Conservation (phyloP, 2,329 filamentous ascomycete genomes). For the Microdochium nivale region DNA sequence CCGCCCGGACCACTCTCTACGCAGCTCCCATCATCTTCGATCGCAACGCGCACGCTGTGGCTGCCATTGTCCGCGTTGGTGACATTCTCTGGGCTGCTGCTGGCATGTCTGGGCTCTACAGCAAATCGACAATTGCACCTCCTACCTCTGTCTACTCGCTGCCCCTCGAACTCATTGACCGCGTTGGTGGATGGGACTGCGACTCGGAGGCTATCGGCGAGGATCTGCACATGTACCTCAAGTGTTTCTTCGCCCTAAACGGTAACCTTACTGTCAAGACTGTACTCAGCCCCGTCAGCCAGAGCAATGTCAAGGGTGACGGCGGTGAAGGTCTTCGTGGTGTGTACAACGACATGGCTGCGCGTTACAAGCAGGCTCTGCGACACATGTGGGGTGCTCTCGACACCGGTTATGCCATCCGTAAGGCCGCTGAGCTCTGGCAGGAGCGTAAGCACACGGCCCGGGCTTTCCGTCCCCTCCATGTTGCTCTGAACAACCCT, state of each 20-base stretch:
- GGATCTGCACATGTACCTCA: constrained; percentile 70
- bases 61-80: constrained; percentile 60
- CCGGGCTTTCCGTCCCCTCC: constrained; percentile 46
- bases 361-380: constrained; percentile 63
- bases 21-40: constrained; percentile 66
- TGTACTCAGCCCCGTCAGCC: constrained; percentile 61
- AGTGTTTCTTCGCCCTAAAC: constrained; percentile 68
- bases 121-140: constrained; percentile 54
- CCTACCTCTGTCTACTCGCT: constrained; percentile 69
- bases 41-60: constrained; percentile 61
- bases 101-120: constrained; percentile 61
- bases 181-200: constrained; percentile 65
- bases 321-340: constrained; percentile 45
- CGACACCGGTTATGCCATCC: constrained; percentile 58
- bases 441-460: constrained; percentile 47
- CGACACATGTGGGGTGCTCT: constrained; percentile 71
- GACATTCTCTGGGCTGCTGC: constrained; percentile 66
- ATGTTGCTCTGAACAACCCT: constrained; percentile 35
- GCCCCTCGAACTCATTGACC: constrained; percentile 56
- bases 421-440: constrained; percentile 49
- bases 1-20: constrained; percentile 55
- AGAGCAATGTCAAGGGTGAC: constrained; percentile 60
- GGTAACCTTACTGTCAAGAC: constrained; percentile 58
- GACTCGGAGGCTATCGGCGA: constrained; percentile 65
- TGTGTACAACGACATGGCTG: constrained; percentile 47